phyloP scores from a whole-genome alignment of 2,329 filamentous ascomycete genomes.

The Cordyceps fumosorosea region DNA sequence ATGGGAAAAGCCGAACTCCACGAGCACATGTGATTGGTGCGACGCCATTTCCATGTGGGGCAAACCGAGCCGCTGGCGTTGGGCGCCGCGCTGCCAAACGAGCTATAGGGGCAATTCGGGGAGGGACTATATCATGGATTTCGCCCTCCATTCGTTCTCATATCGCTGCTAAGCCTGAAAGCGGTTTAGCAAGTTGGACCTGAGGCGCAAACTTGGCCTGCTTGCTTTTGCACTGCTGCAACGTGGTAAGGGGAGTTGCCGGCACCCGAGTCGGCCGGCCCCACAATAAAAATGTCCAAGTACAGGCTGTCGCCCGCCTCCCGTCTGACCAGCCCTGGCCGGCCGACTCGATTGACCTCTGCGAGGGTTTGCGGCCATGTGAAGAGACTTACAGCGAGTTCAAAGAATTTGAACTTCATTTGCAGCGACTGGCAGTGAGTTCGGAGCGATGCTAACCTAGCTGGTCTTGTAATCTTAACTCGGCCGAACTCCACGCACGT shows the following conservation, averaged over 20 bases:
- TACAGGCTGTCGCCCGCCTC: conserved; percentile 24
- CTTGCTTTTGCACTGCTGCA: neutral
- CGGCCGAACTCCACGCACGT: neutral
- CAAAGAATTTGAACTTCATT: neutral
- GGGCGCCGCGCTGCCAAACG: neutral
- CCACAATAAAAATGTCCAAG: conserved; percentile 27
- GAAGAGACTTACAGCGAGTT: too few species aligned
- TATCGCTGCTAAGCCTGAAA: neutral
- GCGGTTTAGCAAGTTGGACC: neutral
- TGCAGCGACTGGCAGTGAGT: neutral
- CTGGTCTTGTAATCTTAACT: neutral
- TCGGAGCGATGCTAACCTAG: neutral
- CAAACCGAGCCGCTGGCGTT: too few species aligned
- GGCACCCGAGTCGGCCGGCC: conserved; percentile 13
- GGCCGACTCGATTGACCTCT: neutral
- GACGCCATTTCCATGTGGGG: neutral
- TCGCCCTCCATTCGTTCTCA: neutral
- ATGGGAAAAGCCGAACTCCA: neutral
- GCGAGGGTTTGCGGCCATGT: too few species aligned
- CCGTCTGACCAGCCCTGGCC: neutral
- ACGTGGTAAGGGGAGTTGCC: neutral
- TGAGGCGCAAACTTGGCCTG: neutral
- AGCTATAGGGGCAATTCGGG: neutral
- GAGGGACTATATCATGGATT: too few species aligned
- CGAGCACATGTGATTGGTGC: neutral